A percentile compares a stretch with the other conserved stretches of the same genome.
phyloP scores from a whole-genome alignment of 306 rosid genomes.

The Elaeagnus macrophylla region DNA sequence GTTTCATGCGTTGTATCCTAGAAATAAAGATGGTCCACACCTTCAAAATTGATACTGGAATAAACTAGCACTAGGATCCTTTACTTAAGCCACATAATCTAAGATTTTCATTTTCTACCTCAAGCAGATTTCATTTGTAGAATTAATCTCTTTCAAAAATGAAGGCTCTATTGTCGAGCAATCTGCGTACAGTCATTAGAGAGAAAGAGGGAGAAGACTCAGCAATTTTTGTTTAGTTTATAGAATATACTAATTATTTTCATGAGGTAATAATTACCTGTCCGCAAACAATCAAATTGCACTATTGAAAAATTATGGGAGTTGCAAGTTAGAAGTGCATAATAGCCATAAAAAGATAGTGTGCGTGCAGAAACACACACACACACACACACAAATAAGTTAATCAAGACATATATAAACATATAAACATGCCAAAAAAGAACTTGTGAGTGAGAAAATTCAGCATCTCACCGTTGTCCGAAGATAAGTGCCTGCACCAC shows the following conservation, averaged over 20 bases:
- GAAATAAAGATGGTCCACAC: not conserved
- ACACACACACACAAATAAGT: too few relatives aligned
- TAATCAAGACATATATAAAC: not conserved
- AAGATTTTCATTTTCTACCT: not conserved
- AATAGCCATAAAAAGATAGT: not conserved
- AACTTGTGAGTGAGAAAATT: conserved; percentile 6
- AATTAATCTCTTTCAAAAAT: not conserved
- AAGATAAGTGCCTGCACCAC: conserved; percentile 57
- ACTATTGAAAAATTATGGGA: too few relatives aligned
- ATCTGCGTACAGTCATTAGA: not conserved
- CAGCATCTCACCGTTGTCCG: conserved; percentile 53
- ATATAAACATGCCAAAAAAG: not conserved
- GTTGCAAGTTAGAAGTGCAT: too few relatives aligned
- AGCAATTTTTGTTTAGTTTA: too few relatives aligned
- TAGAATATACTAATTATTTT: too few relatives aligned
- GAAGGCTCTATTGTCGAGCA: not conserved
- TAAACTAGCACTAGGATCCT: not conserved
- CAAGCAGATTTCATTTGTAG: not conserved
- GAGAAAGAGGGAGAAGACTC: not conserved
- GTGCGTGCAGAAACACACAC: too few relatives aligned
- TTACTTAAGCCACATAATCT: not conserved
- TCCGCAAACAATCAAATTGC: too few relatives aligned
- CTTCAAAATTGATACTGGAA: not conserved
- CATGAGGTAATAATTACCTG: not conserved
- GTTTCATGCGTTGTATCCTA: not conserved